phyloP scores from a whole-genome alignment of 257 asterid genomes.

The Coffea eugenioides region DNA sequence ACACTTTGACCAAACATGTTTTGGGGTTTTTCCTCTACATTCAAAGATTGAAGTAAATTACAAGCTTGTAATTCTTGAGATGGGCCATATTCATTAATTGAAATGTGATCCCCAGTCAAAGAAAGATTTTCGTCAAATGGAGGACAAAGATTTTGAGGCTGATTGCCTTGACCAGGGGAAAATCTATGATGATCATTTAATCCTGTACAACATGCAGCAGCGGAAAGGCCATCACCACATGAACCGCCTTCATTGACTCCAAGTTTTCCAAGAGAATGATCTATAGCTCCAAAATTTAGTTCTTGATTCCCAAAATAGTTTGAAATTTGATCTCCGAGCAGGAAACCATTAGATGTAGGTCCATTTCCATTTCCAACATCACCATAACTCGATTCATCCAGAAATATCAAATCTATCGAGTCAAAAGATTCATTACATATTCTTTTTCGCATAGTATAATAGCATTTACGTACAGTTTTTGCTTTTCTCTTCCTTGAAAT shows the following conservation, averaged over 20 bases:
- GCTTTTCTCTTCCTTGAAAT: constrained; percentile 54
- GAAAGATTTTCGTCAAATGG: constrained; percentile 28
- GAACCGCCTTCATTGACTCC: constrained; percentile 25
- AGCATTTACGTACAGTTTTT: constrained; percentile 50
- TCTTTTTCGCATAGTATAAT: constrained; percentile 70
- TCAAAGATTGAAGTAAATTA: constrained; percentile 33
- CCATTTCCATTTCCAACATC: constrained; percentile 27
- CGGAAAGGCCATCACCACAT: constrained; percentile 18
- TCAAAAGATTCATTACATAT: constrained; percentile 44
- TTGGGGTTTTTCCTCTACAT: constrained; percentile 23
- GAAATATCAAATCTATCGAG: constrained; percentile 34
- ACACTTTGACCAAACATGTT: constrained; percentile 13
- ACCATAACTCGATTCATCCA: constrained; percentile 27
- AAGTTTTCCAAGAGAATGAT: constrained; percentile 27
- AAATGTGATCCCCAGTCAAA: constrained; percentile 17
- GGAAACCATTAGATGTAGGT: constrained; percentile 30
- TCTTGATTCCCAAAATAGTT: constrained; percentile 39
- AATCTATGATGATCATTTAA: constrained; percentile 25
- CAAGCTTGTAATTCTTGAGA: constrained; percentile 28
- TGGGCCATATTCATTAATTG: constrained; percentile 23
- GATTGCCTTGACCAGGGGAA: constrained; percentile 21
- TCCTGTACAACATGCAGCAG: constrained; percentile 26
- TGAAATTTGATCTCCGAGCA: constrained; percentile 28
- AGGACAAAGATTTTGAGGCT: constrained; percentile 21
- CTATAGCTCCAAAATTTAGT: constrained; percentile 20